Base-by-base conservation (phyloP, 148 eudicot species). In the Nyssa sinensis region DNA sequence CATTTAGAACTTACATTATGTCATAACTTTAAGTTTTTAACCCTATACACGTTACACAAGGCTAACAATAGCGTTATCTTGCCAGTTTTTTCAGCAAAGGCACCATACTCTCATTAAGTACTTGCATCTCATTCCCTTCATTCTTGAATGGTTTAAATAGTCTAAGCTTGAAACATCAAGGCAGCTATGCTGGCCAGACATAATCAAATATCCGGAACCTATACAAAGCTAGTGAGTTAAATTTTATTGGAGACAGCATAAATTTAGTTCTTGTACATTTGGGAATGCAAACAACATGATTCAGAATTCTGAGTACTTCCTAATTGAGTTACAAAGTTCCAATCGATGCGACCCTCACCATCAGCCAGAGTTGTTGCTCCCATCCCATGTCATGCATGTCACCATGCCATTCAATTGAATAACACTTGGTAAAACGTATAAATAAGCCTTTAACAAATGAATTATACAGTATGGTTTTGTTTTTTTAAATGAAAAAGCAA, bases 371-470 rank as follows among this genome's bases (percentile, higher is more conserved):
- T 29, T 33, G 5, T 1, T 34, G n/a, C 31, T 60, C 63, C 23
- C 64, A 58, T 58, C 63, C n/a, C n/a, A n/a, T n/a, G n/a, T 71
- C 37, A 71, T 71, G 23, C 32, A 59, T 33, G 64, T 55, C 59
- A 1, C 24, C 23, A 13, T 55, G 23, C 59, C 59, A 55, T n/a
- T n/a, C 25, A 55, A 55, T 19, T 55, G 59, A 5, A 55, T 55
- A 21, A 5, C 17, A n/a, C 25, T 55, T n/a, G 21, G 59, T n/a
- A 17, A 21, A n/a, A 55, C 59, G 21, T 55, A n/a, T n/a, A 55
- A 55, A 17, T n/a, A n/a, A 55, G 17, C 17, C 59, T n/a, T 55
- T 55, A 4, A 24, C 59, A 19, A 5, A 55, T 55, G 17, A n/a
- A n/a, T n/a, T 2, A 55, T 17, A n/a, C 19, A 55, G 24, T 19